Conservation (phyloP, 2,329 filamentous ascomycete species). For the Phyllosticta citrichinensis region DNA sequence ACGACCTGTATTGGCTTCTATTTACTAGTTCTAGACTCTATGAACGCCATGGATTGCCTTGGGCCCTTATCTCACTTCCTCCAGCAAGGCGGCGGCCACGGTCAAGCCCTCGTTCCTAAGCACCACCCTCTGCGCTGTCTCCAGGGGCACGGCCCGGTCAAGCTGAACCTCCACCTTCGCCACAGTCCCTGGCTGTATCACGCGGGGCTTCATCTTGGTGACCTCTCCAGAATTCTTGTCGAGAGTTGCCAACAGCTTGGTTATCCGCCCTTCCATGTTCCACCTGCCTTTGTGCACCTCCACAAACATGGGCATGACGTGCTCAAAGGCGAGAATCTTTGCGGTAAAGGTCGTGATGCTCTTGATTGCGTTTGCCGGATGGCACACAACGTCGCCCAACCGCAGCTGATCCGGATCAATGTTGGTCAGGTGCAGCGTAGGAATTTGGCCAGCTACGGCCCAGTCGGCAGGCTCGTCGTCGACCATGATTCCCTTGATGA, state of each 20-base stretch:
- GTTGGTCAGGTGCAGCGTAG: slow-evolving; percentile 70
- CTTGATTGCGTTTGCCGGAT: slow-evolving; percentile 53
- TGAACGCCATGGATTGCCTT: not conserved
- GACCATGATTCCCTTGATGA: slow-evolving; percentile 71
- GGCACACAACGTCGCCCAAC: slow-evolving; percentile 78
- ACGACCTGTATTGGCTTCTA: not conserved
- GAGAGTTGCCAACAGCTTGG: slow-evolving; percentile 59
- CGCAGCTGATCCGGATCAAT: slow-evolving; percentile 74
- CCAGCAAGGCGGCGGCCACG: slow-evolving; percentile 76
- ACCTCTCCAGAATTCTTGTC: slow-evolving; percentile 71
- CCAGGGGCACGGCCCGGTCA: slow-evolving; percentile 64
- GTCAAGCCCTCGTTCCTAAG: slow-evolving; percentile 73
- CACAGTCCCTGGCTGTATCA: slow-evolving; percentile 69
- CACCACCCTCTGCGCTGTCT: slow-evolving; percentile 70
- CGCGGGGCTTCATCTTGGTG: slow-evolving; percentile 72
- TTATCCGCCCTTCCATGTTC: slow-evolving; percentile 66
- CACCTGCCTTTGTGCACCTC: slow-evolving; percentile 82
- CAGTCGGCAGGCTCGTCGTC: slow-evolving; percentile 67
- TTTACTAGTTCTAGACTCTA: not conserved
- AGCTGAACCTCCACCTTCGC: slow-evolving; percentile 70
- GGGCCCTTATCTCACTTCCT: slow-evolving; percentile 28
- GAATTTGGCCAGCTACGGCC: slow-evolving; percentile 87
- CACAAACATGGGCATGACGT: slow-evolving; percentile 77
- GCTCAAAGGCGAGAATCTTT: slow-evolving; percentile 82
- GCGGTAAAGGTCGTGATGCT: slow-evolving; percentile 66